Conservation (phyloP, 441 rosid genomes). For the Gossypium davidsonii region DNA sequence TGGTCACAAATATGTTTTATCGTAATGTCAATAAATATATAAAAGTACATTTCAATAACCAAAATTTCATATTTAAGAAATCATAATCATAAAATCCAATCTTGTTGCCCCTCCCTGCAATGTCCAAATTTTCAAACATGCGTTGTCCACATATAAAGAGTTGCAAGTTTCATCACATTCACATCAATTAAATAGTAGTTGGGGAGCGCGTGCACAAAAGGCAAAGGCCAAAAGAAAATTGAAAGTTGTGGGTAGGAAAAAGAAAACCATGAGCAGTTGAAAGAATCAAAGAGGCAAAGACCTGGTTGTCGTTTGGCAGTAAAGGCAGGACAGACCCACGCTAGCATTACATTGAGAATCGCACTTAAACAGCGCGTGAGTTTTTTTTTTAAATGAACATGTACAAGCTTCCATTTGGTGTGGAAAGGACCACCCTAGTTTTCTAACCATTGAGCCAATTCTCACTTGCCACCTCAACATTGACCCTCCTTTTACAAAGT, state of each 20-base stretch:
- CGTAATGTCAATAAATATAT: too few relatives aligned
- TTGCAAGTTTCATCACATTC: neutral
- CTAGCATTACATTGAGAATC: constrained; percentile 4
- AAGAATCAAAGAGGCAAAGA: constrained; percentile 16
- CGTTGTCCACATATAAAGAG: neutral
- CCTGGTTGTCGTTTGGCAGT: constrained; percentile 24
- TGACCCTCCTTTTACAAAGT: too few relatives aligned
- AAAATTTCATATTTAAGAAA: too few relatives aligned
- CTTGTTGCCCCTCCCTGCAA: neutral
- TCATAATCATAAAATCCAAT: too few relatives aligned
- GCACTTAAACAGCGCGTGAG: constrained; percentile 7
- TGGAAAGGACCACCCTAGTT: neutral
- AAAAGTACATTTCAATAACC: too few relatives aligned
- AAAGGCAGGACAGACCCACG: neutral
- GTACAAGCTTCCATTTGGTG: neutral
- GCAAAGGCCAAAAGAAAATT: neutral
- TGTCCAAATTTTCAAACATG: neutral
- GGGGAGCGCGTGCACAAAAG: neutral
- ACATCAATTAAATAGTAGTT: too few relatives aligned
- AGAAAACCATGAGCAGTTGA: constrained; percentile 3
- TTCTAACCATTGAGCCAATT: neutral
- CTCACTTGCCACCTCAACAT: neutral
- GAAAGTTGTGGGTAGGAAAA: too few relatives aligned
- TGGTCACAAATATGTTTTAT: too few relatives aligned
- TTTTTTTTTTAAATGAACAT: neutral